Conservation (phyloP, 768 basidiomycete genomes). For the Sarcomyxa edulis region DNA sequence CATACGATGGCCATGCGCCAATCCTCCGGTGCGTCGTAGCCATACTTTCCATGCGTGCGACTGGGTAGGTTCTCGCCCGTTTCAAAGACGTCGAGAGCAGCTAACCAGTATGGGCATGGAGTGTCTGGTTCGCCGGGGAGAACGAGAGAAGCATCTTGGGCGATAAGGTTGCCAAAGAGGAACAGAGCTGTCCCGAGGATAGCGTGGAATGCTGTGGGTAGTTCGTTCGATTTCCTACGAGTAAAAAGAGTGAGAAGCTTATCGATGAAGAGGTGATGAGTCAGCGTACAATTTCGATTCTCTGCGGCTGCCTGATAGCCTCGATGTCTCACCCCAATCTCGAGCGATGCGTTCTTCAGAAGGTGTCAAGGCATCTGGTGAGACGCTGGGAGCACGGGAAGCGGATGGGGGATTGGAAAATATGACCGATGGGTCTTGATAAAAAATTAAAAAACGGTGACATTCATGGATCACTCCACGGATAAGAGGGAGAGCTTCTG, state of each 20-base stretch:
- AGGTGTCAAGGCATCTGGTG: constrained; percentile 9
- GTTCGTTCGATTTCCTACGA: constrained; percentile 37
- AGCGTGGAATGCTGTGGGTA: constrained; percentile 62
- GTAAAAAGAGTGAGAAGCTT: no score
- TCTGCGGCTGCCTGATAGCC: not conserved
- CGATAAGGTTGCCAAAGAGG: constrained; percentile 57
- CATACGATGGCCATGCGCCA: constrained; percentile 67
- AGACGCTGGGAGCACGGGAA: constrained; percentile 12
- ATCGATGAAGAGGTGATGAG: no score
- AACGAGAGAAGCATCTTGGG: constrained; percentile 43
- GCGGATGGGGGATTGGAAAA: constrained; percentile 23
- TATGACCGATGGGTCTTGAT: constrained; percentile 52
- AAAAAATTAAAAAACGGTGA: constrained; percentile 51
- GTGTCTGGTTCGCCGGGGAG: constrained; percentile 48
- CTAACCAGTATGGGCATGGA: constrained; percentile 55
- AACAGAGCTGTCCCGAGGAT: constrained; percentile 61
- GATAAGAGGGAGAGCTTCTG: constrained; percentile 48
- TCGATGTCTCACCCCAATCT: constrained; percentile 11
- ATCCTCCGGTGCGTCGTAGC: constrained; percentile 38
- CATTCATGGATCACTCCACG: constrained; percentile 66
- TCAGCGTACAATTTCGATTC: not conserved
- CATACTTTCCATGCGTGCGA: constrained; percentile 28
- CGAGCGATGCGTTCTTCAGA: constrained; percentile 11
- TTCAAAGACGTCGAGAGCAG: constrained; percentile 69
- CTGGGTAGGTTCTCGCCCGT: constrained; percentile 59